Percentiles rank a stretch among this genome's conserved stretches.
phyloP scores from a whole-genome alignment of 371 early-diverging fungal genomes.

The Entomophthora muscae region DNA sequence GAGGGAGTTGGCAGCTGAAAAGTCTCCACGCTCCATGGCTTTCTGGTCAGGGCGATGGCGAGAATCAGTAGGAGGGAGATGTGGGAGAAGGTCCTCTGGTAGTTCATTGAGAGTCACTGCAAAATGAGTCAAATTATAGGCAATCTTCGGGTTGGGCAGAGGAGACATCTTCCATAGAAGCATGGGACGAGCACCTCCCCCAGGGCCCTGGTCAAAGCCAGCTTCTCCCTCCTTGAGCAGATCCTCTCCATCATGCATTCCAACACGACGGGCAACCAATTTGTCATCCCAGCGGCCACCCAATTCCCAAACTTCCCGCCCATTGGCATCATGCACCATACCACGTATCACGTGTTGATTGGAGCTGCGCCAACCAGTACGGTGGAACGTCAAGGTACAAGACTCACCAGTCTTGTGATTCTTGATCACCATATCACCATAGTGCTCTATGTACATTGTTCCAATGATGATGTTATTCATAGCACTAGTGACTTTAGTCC shows the following conservation, averaged over 20 bases:
- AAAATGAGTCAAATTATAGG: conserved; percentile 54
- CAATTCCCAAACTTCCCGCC: conserved; percentile 34
- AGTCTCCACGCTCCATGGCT: conserved; percentile 48
- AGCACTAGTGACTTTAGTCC: conserved; percentile 62
- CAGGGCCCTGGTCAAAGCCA: conserved; percentile 14
- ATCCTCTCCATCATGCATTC: conserved; percentile 14
- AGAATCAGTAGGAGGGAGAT: conserved; percentile 56
- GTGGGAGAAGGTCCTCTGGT: conserved; percentile 23
- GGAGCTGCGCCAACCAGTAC: conserved; percentile 37
- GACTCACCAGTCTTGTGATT: conserved; percentile 58
- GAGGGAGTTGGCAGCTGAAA: conserved; percentile 38
- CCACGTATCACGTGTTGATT: conserved; percentile 47
- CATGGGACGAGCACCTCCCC: conserved; percentile 8
- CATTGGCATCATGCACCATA: conserved; percentile 28
- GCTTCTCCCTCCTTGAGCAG: conserved; percentile 21
- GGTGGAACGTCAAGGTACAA: conserved; percentile 51
- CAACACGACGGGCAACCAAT: conserved; percentile 34
- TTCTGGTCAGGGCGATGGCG: conserved; percentile 63
- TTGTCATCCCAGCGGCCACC: conserved; percentile 52
- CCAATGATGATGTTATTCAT: conserved; percentile 72
- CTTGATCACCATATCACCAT: conserved; percentile 54
- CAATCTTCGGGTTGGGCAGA: conserved; percentile 22
- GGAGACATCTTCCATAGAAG: conserved; percentile 45
- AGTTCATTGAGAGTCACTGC: conserved; percentile 57
- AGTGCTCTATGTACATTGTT: conserved; percentile 60